These are phyloP conservation scores for Davidsoniella virescens DNA, from an alignment of 2,329 filamentous ascomycete genomes.

Conservation along the genomic window DNA sequence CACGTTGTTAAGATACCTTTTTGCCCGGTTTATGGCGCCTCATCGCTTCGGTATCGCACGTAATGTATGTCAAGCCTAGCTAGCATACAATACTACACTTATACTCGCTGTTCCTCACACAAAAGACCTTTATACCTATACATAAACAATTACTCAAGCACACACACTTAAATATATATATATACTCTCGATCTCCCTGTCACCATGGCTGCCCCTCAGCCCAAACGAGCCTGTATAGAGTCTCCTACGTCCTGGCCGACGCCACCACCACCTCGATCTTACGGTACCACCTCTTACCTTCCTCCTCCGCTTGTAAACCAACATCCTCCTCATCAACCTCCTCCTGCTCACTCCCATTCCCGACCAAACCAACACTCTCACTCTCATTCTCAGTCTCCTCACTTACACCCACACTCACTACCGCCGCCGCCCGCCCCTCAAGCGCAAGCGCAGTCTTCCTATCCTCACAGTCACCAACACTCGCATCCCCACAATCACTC, in stretches of 20 bases:
- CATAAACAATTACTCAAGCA: background rate
- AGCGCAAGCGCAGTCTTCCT: constrained; percentile 13
- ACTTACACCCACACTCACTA: constrained; percentile 14
- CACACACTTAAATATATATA: background rate
- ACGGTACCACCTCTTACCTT: background rate
- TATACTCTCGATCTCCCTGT: background rate
- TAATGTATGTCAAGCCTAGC: no score
- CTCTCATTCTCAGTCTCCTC: constrained; percentile 15
- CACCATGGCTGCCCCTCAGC: background rate
- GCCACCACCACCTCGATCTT: background rate
- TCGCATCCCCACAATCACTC: background rate
- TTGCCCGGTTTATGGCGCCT: no score
- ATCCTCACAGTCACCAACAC: background rate
- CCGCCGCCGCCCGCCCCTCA: constrained; percentile 3
- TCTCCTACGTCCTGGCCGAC: background rate
- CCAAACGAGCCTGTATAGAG: background rate
- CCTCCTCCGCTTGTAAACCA: background rate
- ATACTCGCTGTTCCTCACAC: no score
- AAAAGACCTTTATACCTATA: no score
- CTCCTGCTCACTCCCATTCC: constrained; percentile 16
- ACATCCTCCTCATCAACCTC: constrained; percentile 15
- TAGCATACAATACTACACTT: no score
- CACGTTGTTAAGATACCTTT: no score
- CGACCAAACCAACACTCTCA: constrained; percentile 14
- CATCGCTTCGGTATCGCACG: no score